Evolutionary conservation across 2,329 filamentous ascomycete species (phyloP), one percentile per base, ranked within the genome.

Genomic region (Aspergillus ustus): DNA sequence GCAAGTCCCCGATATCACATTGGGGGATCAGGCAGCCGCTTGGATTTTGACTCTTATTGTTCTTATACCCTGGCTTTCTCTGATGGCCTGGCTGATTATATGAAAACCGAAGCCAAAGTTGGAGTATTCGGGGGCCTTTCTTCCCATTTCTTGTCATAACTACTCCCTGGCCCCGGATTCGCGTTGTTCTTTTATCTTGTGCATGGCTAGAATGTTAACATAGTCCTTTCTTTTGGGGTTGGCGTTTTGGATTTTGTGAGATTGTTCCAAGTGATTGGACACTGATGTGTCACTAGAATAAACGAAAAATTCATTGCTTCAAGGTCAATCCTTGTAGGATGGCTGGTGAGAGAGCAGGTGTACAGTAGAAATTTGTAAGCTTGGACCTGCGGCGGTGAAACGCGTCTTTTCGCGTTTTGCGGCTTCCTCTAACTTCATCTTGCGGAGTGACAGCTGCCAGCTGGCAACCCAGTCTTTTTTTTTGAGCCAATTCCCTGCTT

Each of bases 1-100:
- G 1, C 34, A 57, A 5, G 25, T 65, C n/a, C 63, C 64, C 3
- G 63, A 64, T 7, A 71, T 79, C 49, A 77, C 71, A 2, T 70
- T 71, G 1, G 71, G 70, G 2, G 77, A 80, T 52, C 73, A 69
- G 29, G 76, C 72, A n/a, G 77, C 76, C 19, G 77, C 77, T 2
- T 73, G 68, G 1, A 66, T 78, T 22, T 44, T 77, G 57, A 79
- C 77, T 1, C 65, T 69, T 37, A 50, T 72, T 45, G 75, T 76
- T 19, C 55, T 73, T 7, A 56, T 62, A 4, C 63, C 63, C 4
- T 76, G 74, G 74, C 54, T 68, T 7, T 62, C 66, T 13, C 65
- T 69, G 2, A 59, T 75, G n/a, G 65, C 66, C 25, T 76, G 73
- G 72, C 66, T 74, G 71, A 65, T 76, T 22, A 69, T 65, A 17